Percentiles rank a stretch among this genome's conserved stretches.
phyloP scores from a whole-genome alignment of 2,329 filamentous ascomycete genomes.

The Cryphonectria nitschkei region DNA sequence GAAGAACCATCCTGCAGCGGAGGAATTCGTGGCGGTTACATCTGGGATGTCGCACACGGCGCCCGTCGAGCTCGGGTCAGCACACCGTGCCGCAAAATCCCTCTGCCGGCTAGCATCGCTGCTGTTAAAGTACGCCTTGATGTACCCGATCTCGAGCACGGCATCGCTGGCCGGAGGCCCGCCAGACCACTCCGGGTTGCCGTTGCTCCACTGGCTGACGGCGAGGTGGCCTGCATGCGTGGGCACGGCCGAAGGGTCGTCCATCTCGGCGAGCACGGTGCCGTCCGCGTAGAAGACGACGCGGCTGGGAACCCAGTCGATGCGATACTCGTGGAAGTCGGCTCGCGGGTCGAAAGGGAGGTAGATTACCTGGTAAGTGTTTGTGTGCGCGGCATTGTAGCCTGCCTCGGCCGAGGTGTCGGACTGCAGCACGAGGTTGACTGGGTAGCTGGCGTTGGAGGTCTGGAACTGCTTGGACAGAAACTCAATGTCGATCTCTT shows the following conservation, averaged over 20 bases:
- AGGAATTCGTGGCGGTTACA: constrained; percentile 40
- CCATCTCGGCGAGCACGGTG: constrained; percentile 57
- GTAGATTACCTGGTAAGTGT: constrained; percentile 58
- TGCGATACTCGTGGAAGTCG: constrained; percentile 76
- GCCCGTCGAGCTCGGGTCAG: constrained; percentile 39
- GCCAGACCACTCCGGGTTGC: constrained; percentile 70
- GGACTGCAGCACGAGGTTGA: constrained; percentile 79
- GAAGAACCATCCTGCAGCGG: constrained; percentile 53
- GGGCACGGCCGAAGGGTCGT: constrained; percentile 58
- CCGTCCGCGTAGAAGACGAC: constrained; percentile 75
- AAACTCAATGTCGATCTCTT: constrained; percentile 83
- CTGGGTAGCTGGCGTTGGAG: constrained; percentile 54
- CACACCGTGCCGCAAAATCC: constrained; percentile 48
- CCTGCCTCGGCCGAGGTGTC: constrained; percentile 59
- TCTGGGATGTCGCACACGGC: constrained; percentile 58
- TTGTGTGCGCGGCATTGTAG: constrained; percentile 64
- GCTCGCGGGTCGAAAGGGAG: constrained; percentile 69
- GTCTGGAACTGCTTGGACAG: constrained; percentile 67
- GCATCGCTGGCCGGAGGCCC: constrained; percentile 70
- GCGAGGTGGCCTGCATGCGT: constrained; percentile 66
- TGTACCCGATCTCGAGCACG: constrained; percentile 66
- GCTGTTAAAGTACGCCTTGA: constrained; percentile 82
- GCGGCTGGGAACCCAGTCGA: constrained; percentile 68
- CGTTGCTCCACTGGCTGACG: constrained; percentile 79
- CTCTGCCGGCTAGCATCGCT: constrained; percentile 47